phyloP scores from a whole-genome alignment of 2,329 filamentous ascomycete genomes.

The Akanthomyces dipterigenus region DNA sequence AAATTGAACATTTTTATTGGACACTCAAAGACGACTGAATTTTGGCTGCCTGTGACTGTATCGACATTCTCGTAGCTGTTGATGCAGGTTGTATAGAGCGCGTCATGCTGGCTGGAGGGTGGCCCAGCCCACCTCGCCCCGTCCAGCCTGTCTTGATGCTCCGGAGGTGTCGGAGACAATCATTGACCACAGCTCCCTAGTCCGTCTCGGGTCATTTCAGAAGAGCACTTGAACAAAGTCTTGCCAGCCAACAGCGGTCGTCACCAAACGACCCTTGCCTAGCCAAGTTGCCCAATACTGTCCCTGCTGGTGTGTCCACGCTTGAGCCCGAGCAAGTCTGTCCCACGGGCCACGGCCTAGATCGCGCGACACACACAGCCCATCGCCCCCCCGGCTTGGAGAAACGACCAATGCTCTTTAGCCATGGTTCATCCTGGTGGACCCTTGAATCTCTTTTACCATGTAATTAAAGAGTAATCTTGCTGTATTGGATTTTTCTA shows the following conservation, averaged over 20 bases:
- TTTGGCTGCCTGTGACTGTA: neutral
- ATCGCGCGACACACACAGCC: neutral
- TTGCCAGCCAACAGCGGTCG: neutral
- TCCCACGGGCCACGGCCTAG: neutral
- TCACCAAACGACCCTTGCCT: neutral
- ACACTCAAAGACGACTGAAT: neutral
- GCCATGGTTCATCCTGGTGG: too few relatives aligned
- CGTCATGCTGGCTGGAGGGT: too few relatives aligned
- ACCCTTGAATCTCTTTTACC: too few relatives aligned
- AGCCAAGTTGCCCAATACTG: neutral
- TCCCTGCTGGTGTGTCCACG: neutral
- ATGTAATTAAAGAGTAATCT: too few relatives aligned
- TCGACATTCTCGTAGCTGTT: too few relatives aligned
- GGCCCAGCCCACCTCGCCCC: neutral
- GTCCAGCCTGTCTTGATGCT: neutral
- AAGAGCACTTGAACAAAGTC: neutral
- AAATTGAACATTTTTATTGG: conserved; percentile 10
- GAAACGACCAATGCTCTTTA: neutral
- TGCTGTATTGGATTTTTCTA: too few relatives aligned
- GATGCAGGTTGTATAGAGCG: too few relatives aligned
- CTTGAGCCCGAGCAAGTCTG: neutral
- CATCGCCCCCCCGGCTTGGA: neutral
- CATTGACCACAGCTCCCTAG: neutral
- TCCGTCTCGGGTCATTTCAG: neutral
- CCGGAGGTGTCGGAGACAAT: neutral